phyloP scores from a whole-genome alignment of 495 filamentous ascomycete genomes.

The Neurospora intermedia region DNA sequence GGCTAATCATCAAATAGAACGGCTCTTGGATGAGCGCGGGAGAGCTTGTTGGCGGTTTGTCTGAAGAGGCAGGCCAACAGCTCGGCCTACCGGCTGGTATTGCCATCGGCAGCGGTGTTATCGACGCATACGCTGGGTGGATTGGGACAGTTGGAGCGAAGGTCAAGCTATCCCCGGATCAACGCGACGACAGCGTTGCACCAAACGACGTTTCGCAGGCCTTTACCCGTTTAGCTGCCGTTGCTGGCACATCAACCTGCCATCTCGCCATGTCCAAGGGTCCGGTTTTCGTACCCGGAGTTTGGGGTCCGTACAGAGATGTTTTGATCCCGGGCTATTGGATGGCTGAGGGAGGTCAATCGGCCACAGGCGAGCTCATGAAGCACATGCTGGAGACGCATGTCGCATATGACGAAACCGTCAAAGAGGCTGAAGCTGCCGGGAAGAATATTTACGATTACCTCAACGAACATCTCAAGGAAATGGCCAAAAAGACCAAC shows the following conservation, averaged over 20 bases:
- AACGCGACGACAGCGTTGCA: conserved; percentile 46
- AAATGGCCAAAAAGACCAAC: conserved; percentile 52
- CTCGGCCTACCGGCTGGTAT: conserved; percentile 82
- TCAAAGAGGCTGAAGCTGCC: conserved; percentile 62
- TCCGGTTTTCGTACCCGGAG: conserved; percentile 82
- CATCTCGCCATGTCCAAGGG: conserved; percentile 90
- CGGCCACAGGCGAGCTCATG: conserved; percentile 85
- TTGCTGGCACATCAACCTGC: conserved; percentile 94
- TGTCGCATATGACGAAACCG: conserved; percentile 68
- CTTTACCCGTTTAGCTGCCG: conserved; percentile 88
- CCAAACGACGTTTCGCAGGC: conserved; percentile 79
- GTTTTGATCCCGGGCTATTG: conserved; percentile 83
- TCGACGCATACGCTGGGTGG: conserved; percentile 98
- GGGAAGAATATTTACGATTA: conserved; percentile 87
- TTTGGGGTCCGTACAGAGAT: conserved; percentile 95
- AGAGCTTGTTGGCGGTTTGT: conserved; percentile 75
- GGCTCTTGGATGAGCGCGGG: conserved; percentile 83
- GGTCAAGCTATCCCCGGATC: conserved; percentile 54
- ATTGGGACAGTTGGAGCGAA: conserved; percentile 97
- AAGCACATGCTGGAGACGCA: conserved; percentile 93
- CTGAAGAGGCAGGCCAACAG: conserved; percentile 69
- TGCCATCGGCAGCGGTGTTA: conserved; percentile 89
- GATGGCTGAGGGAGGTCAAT: conserved; percentile 96
- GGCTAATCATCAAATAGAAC: conserved; percentile 47
- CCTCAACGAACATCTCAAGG: conserved; percentile 77